Conservation (phyloP, 768 basidiomycete genomes). For the Phanerochaete carnosa region DNA sequence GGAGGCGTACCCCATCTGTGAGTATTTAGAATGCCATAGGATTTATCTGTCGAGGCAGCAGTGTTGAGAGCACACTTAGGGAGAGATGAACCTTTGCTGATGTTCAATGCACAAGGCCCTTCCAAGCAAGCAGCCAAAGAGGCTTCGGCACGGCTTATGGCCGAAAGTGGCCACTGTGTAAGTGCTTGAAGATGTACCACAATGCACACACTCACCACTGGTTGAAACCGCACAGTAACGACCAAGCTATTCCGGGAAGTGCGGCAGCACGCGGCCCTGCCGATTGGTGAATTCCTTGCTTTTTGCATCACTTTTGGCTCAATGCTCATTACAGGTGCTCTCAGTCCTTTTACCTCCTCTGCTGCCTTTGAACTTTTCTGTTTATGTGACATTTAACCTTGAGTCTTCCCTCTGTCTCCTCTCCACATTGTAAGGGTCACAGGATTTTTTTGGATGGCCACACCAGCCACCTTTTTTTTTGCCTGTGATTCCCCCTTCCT, state of each 20-base stretch:
- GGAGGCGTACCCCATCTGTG: slow-evolving; percentile 19
- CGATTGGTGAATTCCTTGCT: background rate
- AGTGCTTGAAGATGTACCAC: background rate
- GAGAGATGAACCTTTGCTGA: slow-evolving; percentile 13
- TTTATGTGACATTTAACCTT: too few relatives aligned
- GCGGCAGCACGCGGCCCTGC: background rate
- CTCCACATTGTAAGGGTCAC: too few relatives aligned
- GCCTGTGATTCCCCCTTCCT: too few relatives aligned
- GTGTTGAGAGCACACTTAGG: slow-evolving; percentile 10
- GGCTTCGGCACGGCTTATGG: slow-evolving; percentile 18
- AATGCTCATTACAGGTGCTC: too few relatives aligned
- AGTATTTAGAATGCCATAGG: too few relatives aligned
- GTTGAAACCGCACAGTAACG: background rate
- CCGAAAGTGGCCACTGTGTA: slow-evolving; percentile 22
- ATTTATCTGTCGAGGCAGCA: too few relatives aligned
- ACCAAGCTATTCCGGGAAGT: background rate
- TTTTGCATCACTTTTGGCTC: too few relatives aligned
- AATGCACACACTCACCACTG: background rate
- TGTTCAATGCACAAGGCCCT: slow-evolving; percentile 9
- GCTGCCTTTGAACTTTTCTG: too few relatives aligned
- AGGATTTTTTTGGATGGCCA: too few relatives aligned
- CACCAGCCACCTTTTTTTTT: too few relatives aligned
- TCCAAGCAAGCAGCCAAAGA: slow-evolving; percentile 24
- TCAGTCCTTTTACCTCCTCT: too few relatives aligned
- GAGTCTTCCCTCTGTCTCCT: too few relatives aligned